Percentiles rank a stretch among this genome's conserved stretches.
phyloP scores from a whole-genome alignment of 148 eudicot genomes.

The Vaccinium vitisidaea region DNA sequence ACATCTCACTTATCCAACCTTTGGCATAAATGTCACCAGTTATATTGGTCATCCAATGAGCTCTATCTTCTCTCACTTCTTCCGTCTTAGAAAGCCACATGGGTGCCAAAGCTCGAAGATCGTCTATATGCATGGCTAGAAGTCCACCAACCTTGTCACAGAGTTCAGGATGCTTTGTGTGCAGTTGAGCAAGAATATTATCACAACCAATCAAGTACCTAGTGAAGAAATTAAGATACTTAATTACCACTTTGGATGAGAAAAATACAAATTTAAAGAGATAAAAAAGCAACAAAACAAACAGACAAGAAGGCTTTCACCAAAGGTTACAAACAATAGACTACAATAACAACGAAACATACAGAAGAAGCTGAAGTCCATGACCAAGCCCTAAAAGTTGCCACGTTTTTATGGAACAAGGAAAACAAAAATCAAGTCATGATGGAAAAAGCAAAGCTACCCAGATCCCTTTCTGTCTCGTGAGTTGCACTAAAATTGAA shows the following conservation, averaged over 20 bases:
- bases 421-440: background rate
- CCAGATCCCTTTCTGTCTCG: background rate
- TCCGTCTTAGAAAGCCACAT: constrained; percentile 95
- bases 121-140: constrained; percentile 89
- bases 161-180: constrained; percentile 83
- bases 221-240: constrained; percentile 19
- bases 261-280: background rate
- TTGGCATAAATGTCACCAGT: constrained; percentile 90
- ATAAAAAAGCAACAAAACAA: background rate
- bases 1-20: constrained; percentile 99
- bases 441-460: background rate
- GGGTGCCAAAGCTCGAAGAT: constrained; percentile 89
- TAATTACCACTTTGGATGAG: background rate
- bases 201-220: constrained; percentile 97
- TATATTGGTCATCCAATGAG: constrained; percentile 87
- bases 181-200: constrained; percentile 84
- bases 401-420: background rate
- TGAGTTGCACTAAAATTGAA: background rate
- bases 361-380: background rate
- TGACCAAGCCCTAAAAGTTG: background rate
- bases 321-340: constrained; percentile 1
- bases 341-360: background rate
- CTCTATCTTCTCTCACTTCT: constrained; percentile 89
- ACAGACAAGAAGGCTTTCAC: constrained; percentile 6
- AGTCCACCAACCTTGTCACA: constrained; percentile 99